Evolutionary conservation across 805 yeast genomes (phyloP), one percentile per base, ranked within the genome.

Genomic region (Saturnispora serradocipensis): DNA sequence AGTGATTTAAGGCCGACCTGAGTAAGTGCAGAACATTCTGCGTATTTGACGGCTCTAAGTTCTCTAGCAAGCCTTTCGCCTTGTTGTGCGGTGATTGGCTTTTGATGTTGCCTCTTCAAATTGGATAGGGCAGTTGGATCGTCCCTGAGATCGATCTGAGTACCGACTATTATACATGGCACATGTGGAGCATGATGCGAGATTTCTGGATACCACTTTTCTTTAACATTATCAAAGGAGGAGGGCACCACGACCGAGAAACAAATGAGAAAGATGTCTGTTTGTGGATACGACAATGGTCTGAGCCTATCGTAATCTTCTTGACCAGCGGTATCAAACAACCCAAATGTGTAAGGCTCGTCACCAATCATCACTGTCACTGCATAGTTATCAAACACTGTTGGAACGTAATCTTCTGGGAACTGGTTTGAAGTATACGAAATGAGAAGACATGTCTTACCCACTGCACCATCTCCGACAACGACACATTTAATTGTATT

Each of bases 401-500:
- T 91, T 56, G 98, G 99, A 52, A 91, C 97, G 67, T 91, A 91
- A 71, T 93, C 98, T 51, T 95, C 93, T 30, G 99, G 99, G 71
- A 91, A 91, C 68, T 91, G 93, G 72, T 88, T 87, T 54, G 97
- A 91, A 49, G 98, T 91, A 72, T 91, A 91, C 57, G 97, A 90
- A 65, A 91, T 91, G 60, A 93, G 78, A 57, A 93, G 80, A 73
- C 98, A 91, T 18, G 98, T 91, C 66, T 89, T 91, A 62, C 99
- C 99, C 57, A 93, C 98, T 61, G 98, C 98, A 87, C 99, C 99
- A 73, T 93, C 99, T 59, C 99, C 99, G 52, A 93, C 98, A 58
- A 91, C 97, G 59, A 93, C 98, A 77, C 98, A 93, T 72, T 91
- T 91, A 69, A 86, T 77, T 54, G 83, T 56, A 48, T 56, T 56